phyloP scores from a whole-genome alignment of 805 yeast genomes.

The Kazachstania martiniae region DNA sequence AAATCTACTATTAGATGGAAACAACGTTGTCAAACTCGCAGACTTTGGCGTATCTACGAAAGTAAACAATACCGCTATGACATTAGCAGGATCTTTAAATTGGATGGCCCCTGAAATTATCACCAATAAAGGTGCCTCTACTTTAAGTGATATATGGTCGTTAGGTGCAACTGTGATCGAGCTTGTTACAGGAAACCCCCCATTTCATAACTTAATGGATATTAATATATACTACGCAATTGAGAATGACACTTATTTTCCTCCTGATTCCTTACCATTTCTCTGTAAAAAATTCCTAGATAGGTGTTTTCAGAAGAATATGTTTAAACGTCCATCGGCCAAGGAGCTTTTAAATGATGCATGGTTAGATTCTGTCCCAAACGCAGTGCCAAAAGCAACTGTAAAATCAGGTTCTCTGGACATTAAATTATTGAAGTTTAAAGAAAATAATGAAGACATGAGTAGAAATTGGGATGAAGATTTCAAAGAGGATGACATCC shows the following conservation, averaged over 20 bases:
- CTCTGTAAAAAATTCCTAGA: constrained; percentile 60
- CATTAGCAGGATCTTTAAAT: constrained; percentile 79
- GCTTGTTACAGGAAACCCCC: constrained; percentile 76
- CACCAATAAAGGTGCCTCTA: constrained; percentile 70
- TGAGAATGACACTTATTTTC: constrained; percentile 32
- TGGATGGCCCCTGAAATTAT: constrained; percentile 99
- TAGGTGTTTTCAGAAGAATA: constrained; percentile 62
- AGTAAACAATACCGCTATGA: constrained; percentile 48
- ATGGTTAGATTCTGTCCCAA: constrained; percentile 26
- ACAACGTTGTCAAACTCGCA: constrained; percentile 76
- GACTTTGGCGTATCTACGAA: constrained; percentile 95
- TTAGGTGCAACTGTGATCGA: constrained; percentile 92
- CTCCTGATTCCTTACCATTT: constrained; percentile 25
- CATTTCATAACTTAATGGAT: constrained; percentile 51
- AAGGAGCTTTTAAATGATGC: constrained; percentile 49
- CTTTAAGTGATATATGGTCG: constrained; percentile 89
- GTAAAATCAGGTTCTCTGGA: constrained; percentile 3
- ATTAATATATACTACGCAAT: constrained; percentile 29
- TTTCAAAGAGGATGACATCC: constrained; percentile 14
- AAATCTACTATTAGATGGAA: constrained; percentile 58
- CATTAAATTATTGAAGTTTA: constrained; percentile 16
- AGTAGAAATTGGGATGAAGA: constrained; percentile 21
- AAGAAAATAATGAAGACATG: constrained; percentile 16
- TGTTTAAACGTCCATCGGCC: constrained; percentile 56
- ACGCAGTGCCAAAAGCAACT: too few relatives aligned